Evolutionary conservation across 2,329 filamentous ascomycete species (phyloP), one percentile per base, ranked within the genome.

Genomic region (Xylariaceae sp.): DNA sequence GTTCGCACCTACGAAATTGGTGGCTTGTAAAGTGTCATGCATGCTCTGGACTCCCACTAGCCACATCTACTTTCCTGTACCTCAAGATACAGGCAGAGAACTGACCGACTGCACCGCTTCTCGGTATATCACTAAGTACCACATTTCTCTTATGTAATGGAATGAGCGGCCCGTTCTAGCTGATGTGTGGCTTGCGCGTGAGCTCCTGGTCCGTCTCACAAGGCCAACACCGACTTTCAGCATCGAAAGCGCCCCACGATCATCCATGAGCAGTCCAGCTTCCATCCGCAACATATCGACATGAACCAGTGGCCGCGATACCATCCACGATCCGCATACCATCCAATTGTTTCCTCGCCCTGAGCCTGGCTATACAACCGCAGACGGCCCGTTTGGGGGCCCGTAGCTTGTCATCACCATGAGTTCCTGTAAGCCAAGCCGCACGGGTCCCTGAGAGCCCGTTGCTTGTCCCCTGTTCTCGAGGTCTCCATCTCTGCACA

Each of bases 401-500:
- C 62, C 52, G 48, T 39, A 59, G 37, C 48, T 61, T 57, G 54
- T 61, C 57, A 56, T 51, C 68, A 68, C 61, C 61, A 72, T 72
- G 71, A 72, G 69, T 71, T 73, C 71, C 55, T 61, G 71, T 73
- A 69, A 68, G 69, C 61, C 34, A 44, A 51, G 23, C 49, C 53
- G 37, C 30, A 58, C 35, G 13, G 55, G 15, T 23, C 48, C 45
- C 35, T 51, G 48, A 34, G 50, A 13, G 37, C 49, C 44, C 44
- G 30, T 41, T 41, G 9, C 9, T 13, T 41, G 37, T 41, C 37
- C 37, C 37, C 37, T 44, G 49, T 34, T n/a, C 17, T 37, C 3
- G 15, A 8, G 18, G 17, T 51, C 34, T 30, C 13, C 35, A 5
- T 6, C 49, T 55, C 44, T 17, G 4, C 44, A 5, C 30, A 35